These are phyloP conservation scores for Scytalidium lignicola DNA, from an alignment of 2,329 filamentous ascomycete genomes.

Conservation along the genomic window DNA sequence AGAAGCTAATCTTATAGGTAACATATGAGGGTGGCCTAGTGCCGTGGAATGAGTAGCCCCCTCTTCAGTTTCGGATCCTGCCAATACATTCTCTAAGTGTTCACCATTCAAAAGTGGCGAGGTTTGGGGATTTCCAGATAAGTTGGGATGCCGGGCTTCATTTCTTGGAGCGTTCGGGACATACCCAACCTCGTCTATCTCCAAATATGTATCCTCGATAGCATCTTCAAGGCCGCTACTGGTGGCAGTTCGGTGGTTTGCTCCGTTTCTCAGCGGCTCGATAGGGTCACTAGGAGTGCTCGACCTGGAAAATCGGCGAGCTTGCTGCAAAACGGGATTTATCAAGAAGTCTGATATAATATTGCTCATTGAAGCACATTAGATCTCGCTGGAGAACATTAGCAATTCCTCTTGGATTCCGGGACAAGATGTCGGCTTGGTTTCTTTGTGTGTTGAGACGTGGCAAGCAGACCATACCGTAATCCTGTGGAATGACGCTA, in stretches of 20 bases:
- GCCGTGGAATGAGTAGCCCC: neutral
- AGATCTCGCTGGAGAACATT: conserved; percentile 7
- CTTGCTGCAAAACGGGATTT: conserved; percentile 61
- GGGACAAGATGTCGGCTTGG: neutral
- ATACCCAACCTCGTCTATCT: neutral
- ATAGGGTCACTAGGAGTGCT: conserved; percentile 31
- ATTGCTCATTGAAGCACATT: conserved; percentile 47
- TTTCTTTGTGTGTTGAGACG: neutral
- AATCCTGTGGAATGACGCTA: neutral
- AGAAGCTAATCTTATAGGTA: neutral
- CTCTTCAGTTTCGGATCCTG: neutral
- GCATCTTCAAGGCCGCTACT: conserved; percentile 16
- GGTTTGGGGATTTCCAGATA: conserved; percentile 13
- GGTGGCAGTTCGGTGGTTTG: conserved; percentile 1
- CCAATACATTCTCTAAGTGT: conserved; percentile 11
- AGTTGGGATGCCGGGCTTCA: neutral
- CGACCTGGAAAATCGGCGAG: conserved; percentile 52
- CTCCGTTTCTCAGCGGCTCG: conserved; percentile 23
- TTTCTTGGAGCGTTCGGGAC: neutral
- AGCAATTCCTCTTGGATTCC: neutral
- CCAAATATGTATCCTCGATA: conserved; percentile 19
- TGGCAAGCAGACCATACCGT: neutral
- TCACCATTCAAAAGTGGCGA: conserved; percentile 20
- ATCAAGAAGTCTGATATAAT: conserved; percentile 61
- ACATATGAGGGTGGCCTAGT: neutral